phyloP scores from a whole-genome alignment of 2,329 filamentous ascomycete genomes.

The Bipolaris bicolor region DNA sequence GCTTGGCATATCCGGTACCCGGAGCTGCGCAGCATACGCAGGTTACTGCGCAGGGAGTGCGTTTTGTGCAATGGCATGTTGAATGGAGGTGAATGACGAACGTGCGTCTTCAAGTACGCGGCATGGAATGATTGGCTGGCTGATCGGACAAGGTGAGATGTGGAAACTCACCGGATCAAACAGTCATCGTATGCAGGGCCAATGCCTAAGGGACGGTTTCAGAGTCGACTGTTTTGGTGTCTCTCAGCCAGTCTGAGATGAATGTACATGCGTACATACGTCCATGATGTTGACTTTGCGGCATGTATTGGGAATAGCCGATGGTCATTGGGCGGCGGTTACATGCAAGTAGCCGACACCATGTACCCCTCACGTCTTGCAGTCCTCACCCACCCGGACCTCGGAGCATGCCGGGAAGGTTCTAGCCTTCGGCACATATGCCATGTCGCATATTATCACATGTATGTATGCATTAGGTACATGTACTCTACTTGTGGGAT shows the following conservation, averaged over 20 bases:
- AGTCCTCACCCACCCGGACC: not conserved
- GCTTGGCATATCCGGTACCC: conserved; percentile 17
- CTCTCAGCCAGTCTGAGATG: not conserved
- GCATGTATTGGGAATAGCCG: conserved; percentile 17
- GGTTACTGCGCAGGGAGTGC: conserved; percentile 15
- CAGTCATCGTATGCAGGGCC: not conserved
- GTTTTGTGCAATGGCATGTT: conserved; percentile 26
- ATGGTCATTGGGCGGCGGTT: conserved; percentile 14
- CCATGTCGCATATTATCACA: not conserved
- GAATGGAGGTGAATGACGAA: not conserved
- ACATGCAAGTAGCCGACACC: conserved; percentile 23
- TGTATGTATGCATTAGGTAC: too few species aligned
- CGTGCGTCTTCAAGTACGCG: conserved; percentile 10
- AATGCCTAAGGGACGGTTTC: not conserved
- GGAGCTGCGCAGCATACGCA: conserved; percentile 2
- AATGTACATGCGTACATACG: not conserved
- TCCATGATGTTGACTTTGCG: not conserved
- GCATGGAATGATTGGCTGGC: conserved; percentile 11
- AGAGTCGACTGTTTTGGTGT: not conserved
- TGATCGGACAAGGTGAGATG: not conserved
- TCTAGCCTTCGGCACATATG: conserved; percentile 1
- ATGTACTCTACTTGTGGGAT: not conserved
- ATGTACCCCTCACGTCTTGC: conserved; percentile 12
- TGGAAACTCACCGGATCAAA: not conserved
- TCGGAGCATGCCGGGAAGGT: conserved; percentile 8